Conservation (phyloP, 2,329 filamentous ascomycete species). For the Peltaster fructicola region DNA sequence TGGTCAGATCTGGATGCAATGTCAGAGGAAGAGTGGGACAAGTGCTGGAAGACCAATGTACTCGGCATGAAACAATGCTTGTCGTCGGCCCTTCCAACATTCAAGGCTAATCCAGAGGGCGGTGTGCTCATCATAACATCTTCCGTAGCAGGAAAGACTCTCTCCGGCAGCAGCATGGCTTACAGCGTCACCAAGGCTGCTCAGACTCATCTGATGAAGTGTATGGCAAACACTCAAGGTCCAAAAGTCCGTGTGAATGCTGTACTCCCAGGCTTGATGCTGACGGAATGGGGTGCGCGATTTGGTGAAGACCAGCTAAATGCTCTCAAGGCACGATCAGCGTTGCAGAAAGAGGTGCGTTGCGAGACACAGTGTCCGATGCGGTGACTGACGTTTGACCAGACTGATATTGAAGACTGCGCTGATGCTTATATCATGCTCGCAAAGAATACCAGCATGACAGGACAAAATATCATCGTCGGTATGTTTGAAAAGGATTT, state of each 20-base stretch:
- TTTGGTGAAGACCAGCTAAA: conserved; percentile 37
- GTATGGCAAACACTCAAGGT: conserved; percentile 43
- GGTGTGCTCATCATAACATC: conserved; percentile 47
- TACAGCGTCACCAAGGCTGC: conserved; percentile 67
- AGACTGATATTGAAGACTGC: conserved; percentile 35
- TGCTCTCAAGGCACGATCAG: conserved; percentile 35
- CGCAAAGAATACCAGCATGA: conserved; percentile 36
- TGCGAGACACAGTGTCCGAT: background rate
- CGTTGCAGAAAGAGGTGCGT: conserved; percentile 40
- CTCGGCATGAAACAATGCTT: conserved; percentile 32
- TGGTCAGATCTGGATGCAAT: conserved; percentile 42
- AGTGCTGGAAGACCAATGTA: conserved; percentile 47
- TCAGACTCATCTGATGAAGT: conserved; percentile 48
- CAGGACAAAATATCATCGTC: conserved; percentile 28
- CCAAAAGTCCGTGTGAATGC: conserved; percentile 47
- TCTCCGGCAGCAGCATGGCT: conserved; percentile 42
- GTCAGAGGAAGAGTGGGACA: conserved; percentile 45
- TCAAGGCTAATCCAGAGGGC: conserved; percentile 44
- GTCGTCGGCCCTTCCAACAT: conserved; percentile 38
- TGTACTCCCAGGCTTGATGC: conserved; percentile 43
- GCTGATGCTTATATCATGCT: conserved; percentile 37
- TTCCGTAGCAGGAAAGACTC: conserved; percentile 37
- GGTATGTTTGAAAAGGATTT: conserved; percentile 11
- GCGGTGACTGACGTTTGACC: conserved; percentile 2
- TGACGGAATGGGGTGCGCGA: conserved; percentile 45